A percentile compares a stretch with the other conserved stretches of the same genome.
Conservation (phyloP, 2,329 filamentous ascomycete genomes). For the Fonsecaea multimorphosa region DNA sequence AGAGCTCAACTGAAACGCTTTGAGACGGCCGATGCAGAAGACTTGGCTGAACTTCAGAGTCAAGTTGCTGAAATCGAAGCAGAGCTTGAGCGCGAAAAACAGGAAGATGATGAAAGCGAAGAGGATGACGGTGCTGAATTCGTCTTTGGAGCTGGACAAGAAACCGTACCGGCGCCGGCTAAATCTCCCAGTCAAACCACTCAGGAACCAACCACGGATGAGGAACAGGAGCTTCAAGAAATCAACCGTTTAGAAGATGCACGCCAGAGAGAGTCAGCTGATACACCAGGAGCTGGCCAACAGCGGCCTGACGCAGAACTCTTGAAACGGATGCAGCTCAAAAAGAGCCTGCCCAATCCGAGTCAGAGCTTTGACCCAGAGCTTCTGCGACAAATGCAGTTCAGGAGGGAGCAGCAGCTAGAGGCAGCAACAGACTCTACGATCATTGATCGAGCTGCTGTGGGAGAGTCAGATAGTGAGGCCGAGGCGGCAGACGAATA, state of each 20-base stretch:
- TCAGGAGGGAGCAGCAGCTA: slow-evolving; percentile 9
- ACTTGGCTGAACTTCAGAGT: slow-evolving; percentile 5
- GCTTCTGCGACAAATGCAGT: slow-evolving; percentile 9
- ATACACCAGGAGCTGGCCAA: background rate
- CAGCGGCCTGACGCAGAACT: slow-evolving; percentile 22
- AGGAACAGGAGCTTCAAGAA: slow-evolving; percentile 20
- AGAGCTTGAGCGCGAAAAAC: slow-evolving; percentile 26
- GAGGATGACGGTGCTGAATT: slow-evolving; percentile 34
- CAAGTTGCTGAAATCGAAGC: slow-evolving; percentile 12
- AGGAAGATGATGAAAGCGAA: too few species aligned
- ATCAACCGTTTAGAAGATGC: slow-evolving; percentile 27
- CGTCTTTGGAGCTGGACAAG: slow-evolving; percentile 26
- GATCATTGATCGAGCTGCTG: slow-evolving; percentile 6
- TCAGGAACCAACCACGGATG: background rate
- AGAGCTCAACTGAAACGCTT: slow-evolving; percentile 23
- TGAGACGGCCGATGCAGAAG: slow-evolving; percentile 5
- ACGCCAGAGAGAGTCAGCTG: slow-evolving; percentile 12
- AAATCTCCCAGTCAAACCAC: background rate
- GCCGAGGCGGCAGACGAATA: slow-evolving; percentile 14
- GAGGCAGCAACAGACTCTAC: slow-evolving; percentile 8
- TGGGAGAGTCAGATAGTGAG: slow-evolving; percentile 20
- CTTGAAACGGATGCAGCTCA: slow-evolving; percentile 12
- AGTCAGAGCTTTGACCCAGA: slow-evolving; percentile 16
- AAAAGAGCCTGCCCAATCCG: slow-evolving; percentile 6
- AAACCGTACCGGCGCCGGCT: background rate